These are phyloP conservation scores for Triglochin maritima DNA, from an alignment of 106 monocot species.

Conservation along the genomic window DNA sequence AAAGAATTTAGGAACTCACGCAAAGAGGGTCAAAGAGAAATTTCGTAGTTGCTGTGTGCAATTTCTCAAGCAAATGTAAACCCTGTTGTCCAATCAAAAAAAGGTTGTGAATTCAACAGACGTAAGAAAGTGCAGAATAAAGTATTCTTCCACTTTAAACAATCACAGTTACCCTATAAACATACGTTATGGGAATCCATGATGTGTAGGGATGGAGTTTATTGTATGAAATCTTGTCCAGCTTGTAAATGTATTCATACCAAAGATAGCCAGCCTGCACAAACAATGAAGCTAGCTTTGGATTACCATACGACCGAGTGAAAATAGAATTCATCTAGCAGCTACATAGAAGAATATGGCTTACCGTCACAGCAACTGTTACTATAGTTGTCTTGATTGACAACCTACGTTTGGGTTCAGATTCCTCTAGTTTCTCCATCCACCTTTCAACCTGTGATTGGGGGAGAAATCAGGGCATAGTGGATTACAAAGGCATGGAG, in stretches of 20 bases:
- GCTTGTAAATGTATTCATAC: constrained; percentile 96
- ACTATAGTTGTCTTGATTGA: constrained; percentile 55
- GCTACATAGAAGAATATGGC: neutral
- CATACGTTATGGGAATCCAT: constrained; percentile 93
- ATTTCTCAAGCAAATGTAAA: constrained; percentile 88
- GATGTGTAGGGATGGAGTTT: constrained; percentile 94
- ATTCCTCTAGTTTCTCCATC: constrained; percentile 95
- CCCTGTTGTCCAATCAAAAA: constrained; percentile 22
- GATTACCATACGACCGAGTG: too few relatives aligned
- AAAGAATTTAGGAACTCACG: constrained; percentile 35
- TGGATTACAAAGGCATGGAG: neutral
- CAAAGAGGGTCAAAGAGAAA: constrained; percentile 77
- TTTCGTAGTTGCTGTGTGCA: constrained; percentile 62
- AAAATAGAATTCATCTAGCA: too few relatives aligned
- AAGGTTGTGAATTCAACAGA: too few relatives aligned
- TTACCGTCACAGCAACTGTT: constrained; percentile 41
- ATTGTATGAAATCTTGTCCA: constrained; percentile 85
- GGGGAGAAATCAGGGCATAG: neutral
- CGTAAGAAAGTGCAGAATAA: neutral
- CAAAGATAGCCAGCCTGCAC: constrained; percentile 70
- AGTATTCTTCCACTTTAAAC: neutral
- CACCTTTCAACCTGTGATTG: constrained; percentile 64
- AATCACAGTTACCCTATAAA: neutral
- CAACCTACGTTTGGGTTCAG: constrained; percentile 52
- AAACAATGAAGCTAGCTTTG: neutral